Evolutionary conservation across 1,284 basidiomycete species (phyloP), one percentile per base, ranked within the genome.

Genomic region (Earliella scabrosa): DNA sequence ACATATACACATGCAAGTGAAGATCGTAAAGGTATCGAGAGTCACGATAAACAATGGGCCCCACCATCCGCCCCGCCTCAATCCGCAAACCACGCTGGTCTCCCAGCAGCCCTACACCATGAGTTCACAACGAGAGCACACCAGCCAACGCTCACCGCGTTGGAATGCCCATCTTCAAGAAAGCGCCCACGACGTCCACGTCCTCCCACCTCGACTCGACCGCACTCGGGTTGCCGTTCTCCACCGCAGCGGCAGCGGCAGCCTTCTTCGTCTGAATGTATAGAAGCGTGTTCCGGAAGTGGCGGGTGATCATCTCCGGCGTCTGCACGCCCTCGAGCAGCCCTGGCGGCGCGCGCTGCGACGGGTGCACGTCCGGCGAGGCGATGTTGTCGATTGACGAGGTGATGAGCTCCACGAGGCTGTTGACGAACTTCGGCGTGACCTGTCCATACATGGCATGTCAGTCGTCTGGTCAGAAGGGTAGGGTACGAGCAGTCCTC

Each of bases 341-440:
- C 14, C 93, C 94, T 27, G 85, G 88, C 45, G 85, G 90, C 38
- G 83, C 87, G 46, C 90, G 83, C 58, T 92, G 87, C 0, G 92
- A 87, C 0, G 92, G 90, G 69, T 95, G 92, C 3, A 95, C 86
- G 67, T 97, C 93, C 3, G 81, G 87, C 1, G 88, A 88, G 40
- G 89, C 84, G 63, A 96, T 90, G 60, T 83, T 87, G 74, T 97
- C 95, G 71, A 97, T 93, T 66, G 90, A 93, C 21, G 88, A 87
- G 0, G 93, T 92, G 72, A 97, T 95, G 31, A 97, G 82, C 68
- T 97, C 95, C 21, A 97, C 93, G 44, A 97, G 83, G 58, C 90
- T 93, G 74, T 96, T 97, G 60, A 97, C 88, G 66, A 96, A 97
- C 76, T 96, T 97, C 14, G 95, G 87, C 27, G 93, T 92, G 52